These are phyloP conservation scores for Puccinia novopanici DNA, from an alignment of 1,284 basidiomycete species.

Conservation along the genomic window DNA sequence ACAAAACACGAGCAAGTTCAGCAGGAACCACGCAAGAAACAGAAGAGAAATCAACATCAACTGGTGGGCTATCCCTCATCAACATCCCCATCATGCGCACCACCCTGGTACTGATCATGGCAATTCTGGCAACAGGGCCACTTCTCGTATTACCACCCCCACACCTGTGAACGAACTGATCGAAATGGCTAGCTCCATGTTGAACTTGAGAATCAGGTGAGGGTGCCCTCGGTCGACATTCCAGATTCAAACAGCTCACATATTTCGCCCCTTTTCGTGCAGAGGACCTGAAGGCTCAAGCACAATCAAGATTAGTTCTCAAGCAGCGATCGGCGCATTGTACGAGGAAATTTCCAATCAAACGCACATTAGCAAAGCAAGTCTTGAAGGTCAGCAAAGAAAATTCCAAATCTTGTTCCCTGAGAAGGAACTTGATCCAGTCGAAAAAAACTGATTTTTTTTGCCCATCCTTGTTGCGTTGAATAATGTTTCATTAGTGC, in stretches of 20 bases:
- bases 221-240: neutral
- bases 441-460: neutral
- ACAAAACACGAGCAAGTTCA: no score
- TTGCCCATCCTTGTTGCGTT: neutral
- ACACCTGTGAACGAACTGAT: no score
- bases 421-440: neutral
- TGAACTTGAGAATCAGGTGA: no score
- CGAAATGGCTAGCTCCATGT: no score
- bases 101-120: no score
- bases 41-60: no score
- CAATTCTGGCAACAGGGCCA: no score
- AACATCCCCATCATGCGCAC: no score
- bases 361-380: constrained; percentile 5
- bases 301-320: constrained; percentile 28
- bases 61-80: no score
- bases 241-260: neutral
- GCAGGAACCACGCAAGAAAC: no score
- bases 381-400: constrained; percentile 16
- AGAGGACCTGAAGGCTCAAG: constrained; percentile 27
- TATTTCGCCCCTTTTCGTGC: neutral
- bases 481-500: neutral
- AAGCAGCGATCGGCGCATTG: constrained; percentile 15
- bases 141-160: no score
- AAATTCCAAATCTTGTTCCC: neutral
- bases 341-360: constrained; percentile 3